Percentiles rank a stretch among this genome's conserved stretches.
phyloP scores from a whole-genome alignment of 1,284 basidiomycete species.

The Ganoderma multipileum region DNA sequence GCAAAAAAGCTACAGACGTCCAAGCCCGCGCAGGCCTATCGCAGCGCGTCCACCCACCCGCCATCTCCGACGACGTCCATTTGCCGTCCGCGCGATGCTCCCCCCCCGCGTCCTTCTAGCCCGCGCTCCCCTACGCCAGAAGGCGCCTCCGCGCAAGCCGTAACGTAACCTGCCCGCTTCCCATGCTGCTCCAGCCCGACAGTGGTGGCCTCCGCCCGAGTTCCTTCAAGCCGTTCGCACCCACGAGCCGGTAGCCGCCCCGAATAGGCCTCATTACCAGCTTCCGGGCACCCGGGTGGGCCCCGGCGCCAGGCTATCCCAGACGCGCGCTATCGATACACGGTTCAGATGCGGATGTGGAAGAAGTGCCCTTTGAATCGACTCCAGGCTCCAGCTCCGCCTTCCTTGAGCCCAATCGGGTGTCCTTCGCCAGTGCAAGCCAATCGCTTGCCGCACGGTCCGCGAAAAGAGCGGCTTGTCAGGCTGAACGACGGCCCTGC shows the following conservation, averaged over 20 bases:
- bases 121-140: conserved; percentile 10
- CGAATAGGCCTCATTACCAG: conserved; percentile 3
- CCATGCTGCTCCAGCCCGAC: background rate
- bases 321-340: background rate
- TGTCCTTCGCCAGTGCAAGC: background rate
- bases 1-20: background rate
- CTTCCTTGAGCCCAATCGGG: background rate
- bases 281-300: no score
- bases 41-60: background rate
- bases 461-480: background rate
- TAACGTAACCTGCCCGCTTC: conserved; percentile 17
- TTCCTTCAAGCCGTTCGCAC: background rate
- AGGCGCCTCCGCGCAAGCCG: conserved; percentile 8
- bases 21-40: background rate
- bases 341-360: no score
- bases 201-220: background rate
- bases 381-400: background rate
- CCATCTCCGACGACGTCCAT: conserved; percentile 11
- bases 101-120: conserved; percentile 10
- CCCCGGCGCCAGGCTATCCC: background rate
- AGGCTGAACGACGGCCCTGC: background rate
- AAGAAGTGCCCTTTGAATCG: no score
- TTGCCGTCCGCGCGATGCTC: conserved; percentile 5
- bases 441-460: background rate
- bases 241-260: background rate